Evolutionary conservation across 2,329 filamentous ascomycete species (phyloP).

Genomic region (Xylaria polymorpha): DNA sequence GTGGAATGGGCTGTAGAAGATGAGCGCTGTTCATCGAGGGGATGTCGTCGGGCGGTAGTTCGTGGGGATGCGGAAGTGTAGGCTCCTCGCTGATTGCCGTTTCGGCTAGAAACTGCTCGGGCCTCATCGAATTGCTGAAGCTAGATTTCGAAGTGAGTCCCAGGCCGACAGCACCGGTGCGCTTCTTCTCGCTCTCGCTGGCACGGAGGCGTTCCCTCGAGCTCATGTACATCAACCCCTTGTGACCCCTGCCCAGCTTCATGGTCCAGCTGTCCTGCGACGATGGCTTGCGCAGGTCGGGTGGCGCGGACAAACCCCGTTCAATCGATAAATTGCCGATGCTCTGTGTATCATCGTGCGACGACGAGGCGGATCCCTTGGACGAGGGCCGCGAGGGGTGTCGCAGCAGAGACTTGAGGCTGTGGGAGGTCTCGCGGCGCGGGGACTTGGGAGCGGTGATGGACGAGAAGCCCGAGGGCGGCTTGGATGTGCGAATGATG

Average conservation of each 20-base stretch:
- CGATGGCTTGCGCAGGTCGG: constrained; percentile 63
- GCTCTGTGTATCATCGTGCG: constrained; percentile 69
- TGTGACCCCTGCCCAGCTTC: constrained; percentile 64
- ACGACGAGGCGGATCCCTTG: constrained; percentile 62
- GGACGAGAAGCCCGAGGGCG: constrained; percentile 78
- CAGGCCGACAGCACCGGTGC: constrained; percentile 58
- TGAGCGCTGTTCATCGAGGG: constrained; percentile 43
- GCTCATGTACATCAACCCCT: constrained; percentile 77
- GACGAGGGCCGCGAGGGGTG: constrained; percentile 70
- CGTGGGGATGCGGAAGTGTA: constrained; percentile 37
- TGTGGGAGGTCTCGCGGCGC: constrained; percentile 59
- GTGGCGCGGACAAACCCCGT: constrained; percentile 60
- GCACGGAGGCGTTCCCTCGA: constrained; percentile 75
- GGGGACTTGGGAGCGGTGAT: constrained; percentile 72
- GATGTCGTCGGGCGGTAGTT: constrained; percentile 37
- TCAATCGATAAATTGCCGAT: constrained; percentile 74
- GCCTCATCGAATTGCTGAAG: constrained; percentile 52
- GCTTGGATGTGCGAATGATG: constrained; percentile 83
- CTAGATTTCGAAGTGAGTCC: constrained; percentile 54
- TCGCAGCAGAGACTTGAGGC: constrained; percentile 70
- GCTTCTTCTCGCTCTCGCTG: constrained; percentile 71
- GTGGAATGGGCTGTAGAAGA: constrained; percentile 62
- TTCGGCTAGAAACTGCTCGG: constrained; percentile 64
- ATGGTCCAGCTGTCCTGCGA: constrained; percentile 73
- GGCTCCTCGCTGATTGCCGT: constrained; percentile 68